Evolutionary conservation across 2,329 filamentous ascomycete genomes (phyloP).

Genomic region (Huntiella decipiens): DNA sequence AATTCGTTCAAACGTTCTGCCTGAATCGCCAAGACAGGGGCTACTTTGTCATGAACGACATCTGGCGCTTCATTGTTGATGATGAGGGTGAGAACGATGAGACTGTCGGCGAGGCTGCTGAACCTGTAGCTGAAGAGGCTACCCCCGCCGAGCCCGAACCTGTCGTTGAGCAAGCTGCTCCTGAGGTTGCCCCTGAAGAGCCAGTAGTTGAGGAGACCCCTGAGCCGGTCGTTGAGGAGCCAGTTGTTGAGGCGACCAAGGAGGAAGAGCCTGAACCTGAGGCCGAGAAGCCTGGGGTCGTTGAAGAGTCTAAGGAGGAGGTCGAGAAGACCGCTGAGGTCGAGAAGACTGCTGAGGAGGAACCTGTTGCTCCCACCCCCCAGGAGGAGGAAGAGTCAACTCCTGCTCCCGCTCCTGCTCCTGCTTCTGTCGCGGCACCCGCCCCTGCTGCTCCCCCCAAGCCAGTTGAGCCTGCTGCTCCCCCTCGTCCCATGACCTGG

Average conservation of each 20-base stretch:
- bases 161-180: constrained; percentile 24
- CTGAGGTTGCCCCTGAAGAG: constrained; percentile 5
- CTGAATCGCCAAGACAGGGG: constrained; percentile 90
- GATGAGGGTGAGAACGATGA: constrained; percentile 45
- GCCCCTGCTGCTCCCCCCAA: constrained; percentile 25
- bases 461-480: constrained; percentile 29
- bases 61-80: constrained; percentile 82
- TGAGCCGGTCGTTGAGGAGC: neutral
- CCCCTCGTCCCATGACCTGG: constrained; percentile 49
- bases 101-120: constrained; percentile 18
- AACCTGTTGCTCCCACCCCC: constrained; percentile 29
- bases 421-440: constrained; percentile 39
- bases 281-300: neutral
- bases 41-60: constrained; percentile 97
- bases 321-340: constrained; percentile 8
- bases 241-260: neutral
- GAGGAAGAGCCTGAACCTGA: neutral
- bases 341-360: constrained; percentile 18
- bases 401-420: constrained; percentile 35
- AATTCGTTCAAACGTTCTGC: constrained; percentile 95
- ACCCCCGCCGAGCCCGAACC: constrained; percentile 35
- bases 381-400: too few species aligned
- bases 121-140: constrained; percentile 14
- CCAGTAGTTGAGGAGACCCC: neutral
- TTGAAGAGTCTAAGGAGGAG: constrained; percentile 2